These are phyloP conservation scores for Colletotrichum sp. DNA, from an alignment of 2,329 filamentous ascomycete species.

Conservation along the genomic window DNA sequence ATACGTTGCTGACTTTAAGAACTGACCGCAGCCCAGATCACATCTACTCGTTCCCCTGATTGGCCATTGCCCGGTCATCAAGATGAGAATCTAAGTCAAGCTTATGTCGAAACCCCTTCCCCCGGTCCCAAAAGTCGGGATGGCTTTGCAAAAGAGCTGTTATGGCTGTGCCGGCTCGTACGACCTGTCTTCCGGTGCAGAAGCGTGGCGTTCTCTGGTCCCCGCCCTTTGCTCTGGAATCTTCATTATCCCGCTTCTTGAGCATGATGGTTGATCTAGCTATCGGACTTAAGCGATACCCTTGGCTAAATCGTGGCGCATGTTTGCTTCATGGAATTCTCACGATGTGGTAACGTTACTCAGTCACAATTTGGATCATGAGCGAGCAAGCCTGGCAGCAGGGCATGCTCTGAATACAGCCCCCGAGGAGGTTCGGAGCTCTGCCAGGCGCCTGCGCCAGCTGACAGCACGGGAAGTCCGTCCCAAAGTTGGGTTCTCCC, in stretches of 20 bases:
- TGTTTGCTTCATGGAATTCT: background rate
- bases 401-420: background rate
- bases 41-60: background rate
- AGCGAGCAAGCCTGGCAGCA: background rate
- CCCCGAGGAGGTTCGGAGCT: background rate
- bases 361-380: background rate
- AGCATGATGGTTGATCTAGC: background rate
- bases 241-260: background rate
- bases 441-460: background rate
- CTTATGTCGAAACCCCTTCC: background rate
- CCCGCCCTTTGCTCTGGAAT: background rate
- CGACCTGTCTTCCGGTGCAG: background rate
- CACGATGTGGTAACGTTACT: background rate
- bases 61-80: background rate
- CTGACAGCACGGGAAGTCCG: background rate
- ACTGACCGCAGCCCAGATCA: background rate
- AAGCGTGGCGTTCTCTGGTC: background rate
- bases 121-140: background rate
- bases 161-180: background rate
- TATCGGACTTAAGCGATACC: conserved; percentile 5
- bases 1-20: background rate
- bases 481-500: background rate
- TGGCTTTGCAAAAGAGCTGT: background rate
- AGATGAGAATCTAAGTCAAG: background rate
- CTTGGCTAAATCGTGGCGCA: background rate